phyloP scores from a whole-genome alignment of 2,329 filamentous ascomycete species.

The Aspergillus sp. region DNA sequence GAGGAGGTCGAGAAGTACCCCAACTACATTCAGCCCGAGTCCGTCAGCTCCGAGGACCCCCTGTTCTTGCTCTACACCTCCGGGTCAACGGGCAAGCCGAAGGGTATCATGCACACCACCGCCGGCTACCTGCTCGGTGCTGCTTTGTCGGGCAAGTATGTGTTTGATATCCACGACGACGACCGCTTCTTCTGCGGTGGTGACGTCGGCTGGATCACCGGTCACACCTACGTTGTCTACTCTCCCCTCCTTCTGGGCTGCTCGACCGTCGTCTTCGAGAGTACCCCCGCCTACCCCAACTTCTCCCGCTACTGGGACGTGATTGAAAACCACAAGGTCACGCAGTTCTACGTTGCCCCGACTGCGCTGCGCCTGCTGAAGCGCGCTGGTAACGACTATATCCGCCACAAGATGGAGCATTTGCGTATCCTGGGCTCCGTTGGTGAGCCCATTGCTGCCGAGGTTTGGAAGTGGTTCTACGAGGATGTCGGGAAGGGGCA shows the following conservation, averaged over 20 bases:
- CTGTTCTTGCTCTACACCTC: constrained; percentile 97
- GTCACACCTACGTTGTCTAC: constrained; percentile 97
- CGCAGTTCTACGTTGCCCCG: constrained; percentile 96
- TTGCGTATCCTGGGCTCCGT: constrained; percentile 88
- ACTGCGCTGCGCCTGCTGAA: constrained; percentile 89
- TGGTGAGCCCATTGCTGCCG: constrained; percentile 92
- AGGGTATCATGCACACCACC: constrained; percentile 97
- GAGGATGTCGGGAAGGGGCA: constrained; percentile 89
- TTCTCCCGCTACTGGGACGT: constrained; percentile 99
- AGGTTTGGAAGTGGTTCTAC: constrained; percentile 99
- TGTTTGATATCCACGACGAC: constrained; percentile 92
- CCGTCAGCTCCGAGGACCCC: constrained; percentile 87
- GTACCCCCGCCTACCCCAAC: constrained; percentile 92
- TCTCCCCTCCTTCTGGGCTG: constrained; percentile 87
- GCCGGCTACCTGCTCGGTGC: constrained; percentile 91
- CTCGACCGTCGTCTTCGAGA: constrained; percentile 93
- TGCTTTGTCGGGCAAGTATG: constrained; percentile 91
- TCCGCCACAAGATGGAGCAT: constrained; percentile 80
- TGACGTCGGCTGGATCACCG: constrained; percentile 98
- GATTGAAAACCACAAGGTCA: constrained; percentile 87
- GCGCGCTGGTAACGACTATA: constrained; percentile 86
- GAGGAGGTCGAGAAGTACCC: constrained; percentile 98
- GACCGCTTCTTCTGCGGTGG: constrained; percentile 96
- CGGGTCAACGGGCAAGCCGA: constrained; percentile 95
- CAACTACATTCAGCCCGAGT: constrained; percentile 77